phyloP scores from a whole-genome alignment of 23 red algal genomes.

The Chondrus crispus region DNA sequence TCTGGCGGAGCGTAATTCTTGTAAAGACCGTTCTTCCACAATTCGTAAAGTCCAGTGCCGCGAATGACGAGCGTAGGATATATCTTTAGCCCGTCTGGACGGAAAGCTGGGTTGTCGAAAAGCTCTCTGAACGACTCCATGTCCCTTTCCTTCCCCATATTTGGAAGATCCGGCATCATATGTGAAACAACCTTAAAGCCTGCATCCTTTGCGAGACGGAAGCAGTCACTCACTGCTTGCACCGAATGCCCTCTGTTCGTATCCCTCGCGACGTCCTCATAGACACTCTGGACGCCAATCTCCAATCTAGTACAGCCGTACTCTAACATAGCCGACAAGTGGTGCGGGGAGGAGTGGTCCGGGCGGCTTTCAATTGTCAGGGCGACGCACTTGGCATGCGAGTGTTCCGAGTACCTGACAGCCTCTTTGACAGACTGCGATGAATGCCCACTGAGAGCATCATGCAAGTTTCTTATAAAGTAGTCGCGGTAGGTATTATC shows the following conservation, averaged over 20 bases:
- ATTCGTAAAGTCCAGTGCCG: slow-evolving; percentile 95
- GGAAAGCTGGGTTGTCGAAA: slow-evolving; percentile 99
- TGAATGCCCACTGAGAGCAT: slow-evolving; percentile 89
- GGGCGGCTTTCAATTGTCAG: slow-evolving; percentile 99
- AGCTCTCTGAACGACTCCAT: slow-evolving; percentile 95
- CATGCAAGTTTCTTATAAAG: slow-evolving; percentile 97
- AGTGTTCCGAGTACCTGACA: slow-evolving; percentile 82
- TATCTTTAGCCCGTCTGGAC: slow-evolving; percentile 96
- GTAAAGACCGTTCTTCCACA: slow-evolving; percentile 93
- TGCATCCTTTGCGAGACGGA: slow-evolving; percentile 94
- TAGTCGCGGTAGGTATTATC: slow-evolving; percentile 91
- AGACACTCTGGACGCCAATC: slow-evolving; percentile 99
- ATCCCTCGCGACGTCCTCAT: slow-evolving; percentile 93
- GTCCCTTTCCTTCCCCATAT: slow-evolving; percentile 96
- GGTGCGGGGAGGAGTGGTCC: slow-evolving; percentile 88
- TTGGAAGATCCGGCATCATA: slow-evolving; percentile 98
- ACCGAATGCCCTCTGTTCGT: slow-evolving; percentile 99
- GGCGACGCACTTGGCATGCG: slow-evolving; percentile 79
- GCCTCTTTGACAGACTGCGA: slow-evolving; percentile 83
- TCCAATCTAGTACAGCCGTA: slow-evolving; percentile 98
- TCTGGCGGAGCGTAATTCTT: slow-evolving; percentile 85
- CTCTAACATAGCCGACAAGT: slow-evolving; percentile 91
- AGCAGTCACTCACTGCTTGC: slow-evolving; percentile 91
- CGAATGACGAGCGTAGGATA: slow-evolving; percentile 95
- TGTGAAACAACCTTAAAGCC: slow-evolving; percentile 98